Conservation (phyloP, 345 rosid genomes). For the Capsella bursapastoris region DNA sequence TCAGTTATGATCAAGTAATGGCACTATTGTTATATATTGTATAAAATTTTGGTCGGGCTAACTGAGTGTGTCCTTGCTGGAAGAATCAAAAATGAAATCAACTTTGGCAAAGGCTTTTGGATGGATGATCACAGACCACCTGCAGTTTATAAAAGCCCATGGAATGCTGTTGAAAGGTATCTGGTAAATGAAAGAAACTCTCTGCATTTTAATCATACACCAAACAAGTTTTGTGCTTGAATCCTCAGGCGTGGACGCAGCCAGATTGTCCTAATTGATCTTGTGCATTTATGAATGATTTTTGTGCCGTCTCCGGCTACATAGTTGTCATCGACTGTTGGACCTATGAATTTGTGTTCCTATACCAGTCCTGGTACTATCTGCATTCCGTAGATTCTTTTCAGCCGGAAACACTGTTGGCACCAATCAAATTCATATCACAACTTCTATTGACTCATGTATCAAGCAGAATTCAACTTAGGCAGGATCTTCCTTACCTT, state of each 20-base stretch:
- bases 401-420: neutral
- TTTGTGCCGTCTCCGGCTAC: conserved; percentile 26
- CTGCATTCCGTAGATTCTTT: conserved; percentile 26
- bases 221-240: conserved; percentile 31
- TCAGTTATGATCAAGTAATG: conserved; percentile 14
- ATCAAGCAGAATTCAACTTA: conserved; percentile 46
- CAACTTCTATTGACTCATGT: conserved; percentile 34
- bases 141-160: conserved; percentile 45
- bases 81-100: conserved; percentile 20
- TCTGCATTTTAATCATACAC: conserved; percentile 38
- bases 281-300: conserved; percentile 32
- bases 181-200: conserved; percentile 48
- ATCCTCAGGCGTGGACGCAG: conserved; percentile 37
- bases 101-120: conserved; percentile 12
- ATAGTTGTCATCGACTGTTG: conserved; percentile 33
- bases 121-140: conserved; percentile 42
- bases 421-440: conserved; percentile 45
- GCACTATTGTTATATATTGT: conserved; percentile 17
- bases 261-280: conserved; percentile 14
- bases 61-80: conserved; percentile 24
- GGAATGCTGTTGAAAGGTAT: conserved; percentile 45
- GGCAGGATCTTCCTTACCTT: conserved; percentile 32
- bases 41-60: conserved; percentile 11
- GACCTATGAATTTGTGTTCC: conserved; percentile 42
- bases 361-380: conserved; percentile 51